Evolutionary conservation across 1,139 yeast genomes (phyloP).

Genomic region (Hyphopichia wangnamkhiaoensis): DNA sequence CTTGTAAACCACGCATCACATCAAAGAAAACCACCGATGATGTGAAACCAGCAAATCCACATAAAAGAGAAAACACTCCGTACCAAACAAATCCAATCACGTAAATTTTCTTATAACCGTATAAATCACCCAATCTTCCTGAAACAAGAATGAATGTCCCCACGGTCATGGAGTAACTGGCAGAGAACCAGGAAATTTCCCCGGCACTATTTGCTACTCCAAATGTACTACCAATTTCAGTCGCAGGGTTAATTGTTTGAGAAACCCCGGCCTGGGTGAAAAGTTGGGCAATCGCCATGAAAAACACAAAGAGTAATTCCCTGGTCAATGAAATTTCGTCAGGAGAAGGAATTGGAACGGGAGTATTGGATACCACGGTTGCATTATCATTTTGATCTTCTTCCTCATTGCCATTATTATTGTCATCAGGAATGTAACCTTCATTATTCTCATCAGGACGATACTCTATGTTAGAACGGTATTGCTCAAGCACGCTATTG

Average conservation of each 20-base stretch:
- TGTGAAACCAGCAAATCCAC: slow-evolving; percentile 52
- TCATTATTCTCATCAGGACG: too few relatives aligned
- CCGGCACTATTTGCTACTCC: slow-evolving; percentile 37
- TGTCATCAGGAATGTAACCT: too few relatives aligned
- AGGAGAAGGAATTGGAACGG: slow-evolving; percentile 12
- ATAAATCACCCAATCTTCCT: slow-evolving; percentile 66
- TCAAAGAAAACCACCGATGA: slow-evolving; percentile 45
- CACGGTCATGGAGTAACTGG: slow-evolving; percentile 57
- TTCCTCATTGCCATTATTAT: too few relatives aligned
- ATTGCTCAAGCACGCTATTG: too few relatives aligned
- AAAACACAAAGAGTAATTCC: slow-evolving; percentile 22
- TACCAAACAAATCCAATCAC: slow-evolving; percentile 50
- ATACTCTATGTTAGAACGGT: too few relatives aligned
- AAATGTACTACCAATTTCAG: slow-evolving; percentile 38
- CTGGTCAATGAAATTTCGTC: slow-evolving; percentile 19
- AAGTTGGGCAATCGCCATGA: slow-evolving; percentile 45
- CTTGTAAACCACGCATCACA: slow-evolving; percentile 58
- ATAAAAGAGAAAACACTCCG: slow-evolving; percentile 49
- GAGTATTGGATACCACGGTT: not conserved
- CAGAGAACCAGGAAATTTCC: slow-evolving; percentile 59
- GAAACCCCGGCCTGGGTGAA: slow-evolving; percentile 52
- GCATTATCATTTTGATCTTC: not conserved
- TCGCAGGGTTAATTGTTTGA: slow-evolving; percentile 43
- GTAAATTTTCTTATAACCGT: slow-evolving; percentile 55
- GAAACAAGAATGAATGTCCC: slow-evolving; percentile 63